Evolutionary conservation across 1,284 basidiomycete species (phyloP).

Genomic region (Sporisorium graminicola): DNA sequence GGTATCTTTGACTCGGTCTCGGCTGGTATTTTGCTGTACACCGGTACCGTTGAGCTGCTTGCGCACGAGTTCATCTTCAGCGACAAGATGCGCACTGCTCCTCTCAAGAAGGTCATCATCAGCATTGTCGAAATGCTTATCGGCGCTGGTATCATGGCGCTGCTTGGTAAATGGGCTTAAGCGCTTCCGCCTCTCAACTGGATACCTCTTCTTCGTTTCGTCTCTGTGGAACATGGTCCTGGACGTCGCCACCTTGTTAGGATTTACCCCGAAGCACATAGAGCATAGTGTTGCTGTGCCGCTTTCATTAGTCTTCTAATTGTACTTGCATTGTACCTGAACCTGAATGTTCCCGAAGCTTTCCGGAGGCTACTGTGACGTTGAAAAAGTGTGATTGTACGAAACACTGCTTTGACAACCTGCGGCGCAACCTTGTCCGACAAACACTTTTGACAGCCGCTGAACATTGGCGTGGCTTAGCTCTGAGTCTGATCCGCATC

Average conservation of each 20-base stretch:
- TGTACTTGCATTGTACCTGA: slow-evolving; percentile 5
- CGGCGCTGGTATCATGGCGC: slow-evolving; percentile 72
- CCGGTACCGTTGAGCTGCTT: slow-evolving; percentile 66
- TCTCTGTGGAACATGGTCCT: not conserved
- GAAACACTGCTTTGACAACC: not conserved
- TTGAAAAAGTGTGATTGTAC: slow-evolving; percentile 4
- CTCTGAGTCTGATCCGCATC: not conserved
- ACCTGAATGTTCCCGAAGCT: not conserved
- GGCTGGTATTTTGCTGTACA: slow-evolving; percentile 68
- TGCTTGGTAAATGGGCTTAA: slow-evolving; percentile 70
- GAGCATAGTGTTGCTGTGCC: not conserved
- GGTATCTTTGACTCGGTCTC: slow-evolving; percentile 67
- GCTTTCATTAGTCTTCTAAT: not conserved
- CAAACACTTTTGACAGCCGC: slow-evolving; percentile 3
- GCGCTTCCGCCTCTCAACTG: not conserved
- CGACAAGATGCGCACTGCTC: slow-evolving; percentile 67
- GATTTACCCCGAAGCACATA: slow-evolving; percentile 6
- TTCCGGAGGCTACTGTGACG: not conserved
- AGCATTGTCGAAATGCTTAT: slow-evolving; percentile 67
- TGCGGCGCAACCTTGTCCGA: slow-evolving; percentile 17
- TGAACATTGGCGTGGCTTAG: not conserved
- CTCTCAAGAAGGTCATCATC: slow-evolving; percentile 62
- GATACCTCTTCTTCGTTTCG: not conserved
- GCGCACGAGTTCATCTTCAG: slow-evolving; percentile 70
- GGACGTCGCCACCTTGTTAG: slow-evolving; percentile 14